Conservation (phyloP, 2,329 filamentous ascomycete species). For the Elsinoe ampelina region DNA sequence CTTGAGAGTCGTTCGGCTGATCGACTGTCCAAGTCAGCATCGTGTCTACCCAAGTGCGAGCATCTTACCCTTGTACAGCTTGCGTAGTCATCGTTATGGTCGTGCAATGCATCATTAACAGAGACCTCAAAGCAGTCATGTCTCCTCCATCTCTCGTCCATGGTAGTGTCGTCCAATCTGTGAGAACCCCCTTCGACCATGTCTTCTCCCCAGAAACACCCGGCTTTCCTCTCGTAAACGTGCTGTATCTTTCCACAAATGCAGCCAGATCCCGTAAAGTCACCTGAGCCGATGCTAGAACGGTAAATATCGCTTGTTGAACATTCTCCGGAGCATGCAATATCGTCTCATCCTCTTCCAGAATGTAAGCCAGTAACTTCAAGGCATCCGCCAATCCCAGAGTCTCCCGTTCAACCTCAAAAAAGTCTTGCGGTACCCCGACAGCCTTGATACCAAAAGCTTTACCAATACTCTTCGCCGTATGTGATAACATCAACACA, state of each 20-base stretch:
- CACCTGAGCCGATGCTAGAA: slow-evolving; percentile 31
- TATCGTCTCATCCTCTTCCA: slow-evolving; percentile 31
- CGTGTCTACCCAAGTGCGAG: no score
- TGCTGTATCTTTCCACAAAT: slow-evolving; percentile 37
- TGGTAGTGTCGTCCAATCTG: slow-evolving; percentile 34
- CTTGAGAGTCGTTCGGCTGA: slow-evolving; percentile 27
- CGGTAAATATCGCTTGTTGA: slow-evolving; percentile 30
- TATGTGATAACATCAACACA: slow-evolving; percentile 7
- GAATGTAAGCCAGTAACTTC: slow-evolving; percentile 36
- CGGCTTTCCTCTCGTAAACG: slow-evolving; percentile 33
- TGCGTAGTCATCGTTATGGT: slow-evolving; percentile 33
- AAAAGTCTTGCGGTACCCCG: slow-evolving; percentile 24
- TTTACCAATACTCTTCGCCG: slow-evolving; percentile 9
- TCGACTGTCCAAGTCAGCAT: slow-evolving; percentile 22
- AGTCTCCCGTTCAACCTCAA: slow-evolving; percentile 34
- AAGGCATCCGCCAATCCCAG: slow-evolving; percentile 34
- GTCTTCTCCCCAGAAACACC: slow-evolving; percentile 35
- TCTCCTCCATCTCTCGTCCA: slow-evolving; percentile 39
- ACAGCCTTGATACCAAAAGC: slow-evolving; percentile 1
- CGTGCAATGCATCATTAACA: slow-evolving; percentile 36
- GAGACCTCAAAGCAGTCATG: slow-evolving; percentile 31
- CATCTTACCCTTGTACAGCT: slow-evolving; percentile 36
- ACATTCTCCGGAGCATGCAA: slow-evolving; percentile 29
- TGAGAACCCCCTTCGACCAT: slow-evolving; percentile 36
- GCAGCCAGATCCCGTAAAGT: slow-evolving; percentile 37